A percentile compares a stretch with the other conserved stretches of the same genome.
These are phyloP conservation scores for Penicillium freii DNA, from an alignment of 2,329 filamentous ascomycete genomes.

Conservation along the genomic window DNA sequence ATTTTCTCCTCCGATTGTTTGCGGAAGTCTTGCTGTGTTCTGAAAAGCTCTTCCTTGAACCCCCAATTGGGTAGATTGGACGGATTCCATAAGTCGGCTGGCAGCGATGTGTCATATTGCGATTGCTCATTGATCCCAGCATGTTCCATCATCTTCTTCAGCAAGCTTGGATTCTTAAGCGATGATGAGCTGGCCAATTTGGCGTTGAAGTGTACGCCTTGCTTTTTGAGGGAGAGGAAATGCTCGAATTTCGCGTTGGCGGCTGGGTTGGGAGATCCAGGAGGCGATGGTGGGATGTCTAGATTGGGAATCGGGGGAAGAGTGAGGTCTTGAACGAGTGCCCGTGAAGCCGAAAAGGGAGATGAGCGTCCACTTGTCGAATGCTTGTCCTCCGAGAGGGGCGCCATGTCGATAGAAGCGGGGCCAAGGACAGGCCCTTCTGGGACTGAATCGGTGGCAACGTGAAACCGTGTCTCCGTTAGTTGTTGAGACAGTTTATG, in stretches of 20 bases:
- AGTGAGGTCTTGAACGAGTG: constrained; percentile 57
- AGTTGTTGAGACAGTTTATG: neutral
- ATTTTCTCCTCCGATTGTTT: constrained; percentile 37
- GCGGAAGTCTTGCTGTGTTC: constrained; percentile 41
- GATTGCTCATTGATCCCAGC: constrained; percentile 54
- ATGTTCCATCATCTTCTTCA: constrained; percentile 58
- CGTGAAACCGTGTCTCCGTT: neutral
- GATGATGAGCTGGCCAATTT: constrained; percentile 57
- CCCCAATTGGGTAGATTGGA: constrained; percentile 42
- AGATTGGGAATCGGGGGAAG: constrained; percentile 47
- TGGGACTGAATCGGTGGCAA: constrained; percentile 14
- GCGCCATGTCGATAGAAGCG: constrained; percentile 27
- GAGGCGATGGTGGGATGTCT: constrained; percentile 47
- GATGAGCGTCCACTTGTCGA: constrained; percentile 36
- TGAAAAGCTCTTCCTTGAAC: constrained; percentile 49
- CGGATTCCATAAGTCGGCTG: constrained; percentile 42
- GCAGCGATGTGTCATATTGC: constrained; percentile 54
- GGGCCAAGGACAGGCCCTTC: constrained; percentile 40
- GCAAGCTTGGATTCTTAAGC: constrained; percentile 58
- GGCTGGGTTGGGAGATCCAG: constrained; percentile 44
- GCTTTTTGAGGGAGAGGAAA: constrained; percentile 61
- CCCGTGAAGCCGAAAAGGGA: constrained; percentile 50
- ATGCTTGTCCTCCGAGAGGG: constrained; percentile 13
- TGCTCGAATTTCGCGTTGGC: constrained; percentile 58
- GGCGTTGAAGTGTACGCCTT: constrained; percentile 63